Evolutionary conservation across 2,329 filamentous ascomycete genomes (phyloP).

Genomic region (Coniochaeta sp.): DNA sequence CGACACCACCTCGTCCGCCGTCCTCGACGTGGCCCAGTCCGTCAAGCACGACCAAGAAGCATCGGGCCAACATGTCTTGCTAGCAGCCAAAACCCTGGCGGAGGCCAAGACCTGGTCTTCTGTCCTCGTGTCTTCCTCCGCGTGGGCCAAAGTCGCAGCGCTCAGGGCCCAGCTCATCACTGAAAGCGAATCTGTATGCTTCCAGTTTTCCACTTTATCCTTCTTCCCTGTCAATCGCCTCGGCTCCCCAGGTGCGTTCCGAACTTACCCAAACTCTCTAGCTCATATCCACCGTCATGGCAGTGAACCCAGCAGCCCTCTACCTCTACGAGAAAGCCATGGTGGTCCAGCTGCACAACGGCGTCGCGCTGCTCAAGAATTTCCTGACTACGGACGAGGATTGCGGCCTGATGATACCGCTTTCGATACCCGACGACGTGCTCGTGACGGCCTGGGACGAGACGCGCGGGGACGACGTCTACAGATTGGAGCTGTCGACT

Average conservation of each 20-base stretch:
- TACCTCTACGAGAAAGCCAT: constrained; percentile 4
- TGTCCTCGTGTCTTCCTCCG: background rate
- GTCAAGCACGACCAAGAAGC: background rate
- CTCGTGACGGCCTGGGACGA: background rate
- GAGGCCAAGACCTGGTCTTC: background rate
- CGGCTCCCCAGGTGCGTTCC: background rate
- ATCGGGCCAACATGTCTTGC: background rate
- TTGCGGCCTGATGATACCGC: constrained; percentile 1
- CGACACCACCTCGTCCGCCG: background rate
- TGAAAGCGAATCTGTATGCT: background rate
- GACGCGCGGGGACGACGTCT: background rate
- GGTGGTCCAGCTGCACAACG: constrained; percentile 3
- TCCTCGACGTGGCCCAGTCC: background rate
- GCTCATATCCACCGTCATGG: background rate
- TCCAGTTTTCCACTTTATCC: background rate
- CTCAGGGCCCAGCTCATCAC: background rate
- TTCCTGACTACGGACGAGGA: constrained; percentile 3
- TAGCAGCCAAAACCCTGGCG: background rate
- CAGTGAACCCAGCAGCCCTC: background rate
- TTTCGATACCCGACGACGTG: background rate
- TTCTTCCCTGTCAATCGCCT: background rate
- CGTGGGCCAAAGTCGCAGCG: background rate
- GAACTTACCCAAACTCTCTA: background rate
- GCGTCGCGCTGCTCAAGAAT: background rate
- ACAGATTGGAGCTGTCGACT: background rate